Conservation (phyloP, 2,329 filamentous ascomycete genomes). For the Pestalotiopsis sp. region DNA sequence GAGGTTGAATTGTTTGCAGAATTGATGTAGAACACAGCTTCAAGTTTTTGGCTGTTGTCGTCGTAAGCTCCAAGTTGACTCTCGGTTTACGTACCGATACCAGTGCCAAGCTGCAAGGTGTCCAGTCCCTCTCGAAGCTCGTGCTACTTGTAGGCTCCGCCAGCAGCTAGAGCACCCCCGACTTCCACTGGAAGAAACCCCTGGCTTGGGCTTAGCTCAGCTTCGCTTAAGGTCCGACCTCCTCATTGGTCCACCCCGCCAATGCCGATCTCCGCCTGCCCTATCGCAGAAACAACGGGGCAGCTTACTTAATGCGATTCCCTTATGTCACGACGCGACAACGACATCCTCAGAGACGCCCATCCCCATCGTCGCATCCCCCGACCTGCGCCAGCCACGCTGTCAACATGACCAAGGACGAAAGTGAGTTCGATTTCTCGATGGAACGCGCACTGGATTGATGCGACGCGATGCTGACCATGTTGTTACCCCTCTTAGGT, state of each 20-base stretch:
- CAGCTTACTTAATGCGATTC: slow-evolving; percentile 2
- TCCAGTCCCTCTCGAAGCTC: background rate
- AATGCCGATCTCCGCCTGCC: background rate
- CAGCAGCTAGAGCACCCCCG: background rate
- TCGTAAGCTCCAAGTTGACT: background rate
- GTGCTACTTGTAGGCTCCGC: background rate
- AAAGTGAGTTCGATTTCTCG: slow-evolving; percentile 33
- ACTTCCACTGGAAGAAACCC: background rate
- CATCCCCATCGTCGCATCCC: background rate
- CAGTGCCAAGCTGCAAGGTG: background rate
- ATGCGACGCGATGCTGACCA: slow-evolving; percentile 13
- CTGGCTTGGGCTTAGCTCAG: background rate
- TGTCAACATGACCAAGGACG: slow-evolving; percentile 40
- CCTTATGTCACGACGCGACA: slow-evolving; percentile 3
- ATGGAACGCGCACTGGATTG: background rate
- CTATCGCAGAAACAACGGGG: background rate
- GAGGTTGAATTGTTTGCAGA: background rate
- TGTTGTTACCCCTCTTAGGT: slow-evolving; percentile 34
- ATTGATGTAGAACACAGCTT: background rate
- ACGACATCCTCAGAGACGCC: background rate
- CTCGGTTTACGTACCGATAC: background rate
- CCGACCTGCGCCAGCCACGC: background rate
- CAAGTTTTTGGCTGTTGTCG: background rate
- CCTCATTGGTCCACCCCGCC: background rate
- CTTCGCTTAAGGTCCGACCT: background rate